Evolutionary conservation across 768 basidiomycete genomes (phyloP).

Genomic region (Gelatoporia subvermispora): DNA sequence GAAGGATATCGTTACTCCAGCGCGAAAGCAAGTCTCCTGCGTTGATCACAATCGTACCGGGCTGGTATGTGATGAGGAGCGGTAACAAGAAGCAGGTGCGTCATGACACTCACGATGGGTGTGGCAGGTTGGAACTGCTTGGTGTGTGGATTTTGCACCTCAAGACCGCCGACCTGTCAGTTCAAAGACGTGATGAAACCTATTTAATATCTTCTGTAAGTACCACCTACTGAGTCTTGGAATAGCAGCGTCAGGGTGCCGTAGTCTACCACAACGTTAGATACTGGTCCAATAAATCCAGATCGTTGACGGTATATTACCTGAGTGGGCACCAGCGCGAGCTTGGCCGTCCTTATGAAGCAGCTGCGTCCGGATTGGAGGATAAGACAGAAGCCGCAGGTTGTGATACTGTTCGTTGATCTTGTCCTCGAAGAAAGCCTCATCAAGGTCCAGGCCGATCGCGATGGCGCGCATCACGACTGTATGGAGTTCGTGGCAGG

Average conservation of each 20-base stretch:
- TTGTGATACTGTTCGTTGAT: conserved; percentile 79
- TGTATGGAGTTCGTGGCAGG: conserved; percentile 71
- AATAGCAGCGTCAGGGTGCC: conserved; percentile 80
- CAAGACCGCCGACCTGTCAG: conserved; percentile 66
- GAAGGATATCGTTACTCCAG: conserved; percentile 79
- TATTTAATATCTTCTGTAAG: background rate
- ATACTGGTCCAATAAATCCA: conserved; percentile 7
- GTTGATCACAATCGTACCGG: conserved; percentile 79
- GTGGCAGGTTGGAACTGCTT: conserved; percentile 64
- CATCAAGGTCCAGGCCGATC: conserved; percentile 67
- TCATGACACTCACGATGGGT: conserved; percentile 55
- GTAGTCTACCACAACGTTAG: background rate
- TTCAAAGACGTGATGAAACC: conserved; percentile 1
- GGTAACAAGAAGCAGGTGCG: background rate
- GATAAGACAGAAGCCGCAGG: conserved; percentile 76
- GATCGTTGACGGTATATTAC: conserved; percentile 24
- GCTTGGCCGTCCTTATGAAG: conserved; percentile 64
- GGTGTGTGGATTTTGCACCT: conserved; percentile 79
- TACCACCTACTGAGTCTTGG: conserved; percentile 58
- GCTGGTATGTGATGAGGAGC: conserved; percentile 34
- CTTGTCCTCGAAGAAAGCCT: conserved; percentile 70
- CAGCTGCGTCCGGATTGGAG: conserved; percentile 58
- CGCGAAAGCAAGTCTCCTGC: conserved; percentile 76
- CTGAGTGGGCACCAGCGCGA: conserved; percentile 80
- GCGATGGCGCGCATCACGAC: conserved; percentile 85